phyloP scores from a whole-genome alignment of 805 yeast genomes.

The Grigorovia yakushimaensis region DNA sequence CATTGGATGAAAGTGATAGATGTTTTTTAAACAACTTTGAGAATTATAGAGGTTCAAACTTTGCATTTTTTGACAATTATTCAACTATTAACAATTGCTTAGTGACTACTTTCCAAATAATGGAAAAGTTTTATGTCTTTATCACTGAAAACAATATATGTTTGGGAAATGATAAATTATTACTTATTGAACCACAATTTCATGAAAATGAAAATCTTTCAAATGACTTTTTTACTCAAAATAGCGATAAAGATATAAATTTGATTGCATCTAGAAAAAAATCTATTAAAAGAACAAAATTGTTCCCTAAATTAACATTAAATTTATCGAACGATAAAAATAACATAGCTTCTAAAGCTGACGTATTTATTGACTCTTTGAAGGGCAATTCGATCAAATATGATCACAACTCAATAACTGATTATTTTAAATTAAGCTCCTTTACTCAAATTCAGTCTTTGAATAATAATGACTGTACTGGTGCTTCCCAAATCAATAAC shows the following conservation, averaged over 20 bases:
- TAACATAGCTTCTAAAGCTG: constrained; percentile 7
- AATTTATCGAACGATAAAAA: constrained; percentile 9
- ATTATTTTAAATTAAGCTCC: constrained; percentile 21
- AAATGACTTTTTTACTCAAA: neutral
- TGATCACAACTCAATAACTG: constrained; percentile 23
- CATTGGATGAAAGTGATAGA: constrained; percentile 6
- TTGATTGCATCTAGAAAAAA: neutral
- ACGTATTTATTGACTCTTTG: constrained; percentile 23
- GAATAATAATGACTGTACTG: constrained; percentile 7
- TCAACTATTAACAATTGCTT: constrained; percentile 15
- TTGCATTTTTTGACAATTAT: constrained; percentile 19
- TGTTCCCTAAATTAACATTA: constrained; percentile 12
- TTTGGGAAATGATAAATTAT: neutral
- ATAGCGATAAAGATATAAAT: neutral
- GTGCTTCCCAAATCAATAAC: no score
- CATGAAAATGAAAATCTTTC: neutral
- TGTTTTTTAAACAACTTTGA: constrained; percentile 10
- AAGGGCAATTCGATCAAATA: constrained; percentile 25
- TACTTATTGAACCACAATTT: neutral
- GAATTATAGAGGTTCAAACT: constrained; percentile 5
- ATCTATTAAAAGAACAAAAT: neutral
- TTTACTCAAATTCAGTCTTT: neutral
- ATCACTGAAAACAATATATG: neutral
- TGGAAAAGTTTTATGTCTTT: constrained; percentile 12
- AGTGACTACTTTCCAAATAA: constrained; percentile 16